Percentiles rank a stretch among this genome's conserved stretches.
Evolutionary conservation across 2,329 filamentous ascomycete species (phyloP).

Genomic region (Penicillium psychrosexuale): DNA sequence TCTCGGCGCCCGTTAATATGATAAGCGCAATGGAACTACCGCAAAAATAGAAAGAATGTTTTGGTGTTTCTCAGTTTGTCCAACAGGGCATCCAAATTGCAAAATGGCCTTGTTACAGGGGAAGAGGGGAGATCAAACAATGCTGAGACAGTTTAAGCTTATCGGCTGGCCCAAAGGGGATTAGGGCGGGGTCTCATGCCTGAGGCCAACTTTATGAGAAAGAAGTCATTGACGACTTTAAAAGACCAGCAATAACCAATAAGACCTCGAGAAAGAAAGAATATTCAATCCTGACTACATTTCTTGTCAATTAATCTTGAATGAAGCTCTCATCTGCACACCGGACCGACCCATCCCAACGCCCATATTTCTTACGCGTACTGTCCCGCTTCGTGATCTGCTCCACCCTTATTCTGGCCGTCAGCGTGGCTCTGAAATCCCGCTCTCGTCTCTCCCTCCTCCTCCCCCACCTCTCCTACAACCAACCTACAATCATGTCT

Average conservation of each 20-base stretch:
- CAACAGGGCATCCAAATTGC: neutral
- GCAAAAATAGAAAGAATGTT: no score
- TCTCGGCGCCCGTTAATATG: conserved; percentile 14
- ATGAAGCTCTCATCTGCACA: conserved; percentile 19
- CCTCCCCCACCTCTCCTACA: conserved; percentile 28
- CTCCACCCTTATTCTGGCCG: conserved; percentile 45
- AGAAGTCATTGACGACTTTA: neutral
- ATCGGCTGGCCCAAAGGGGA: conserved; percentile 9
- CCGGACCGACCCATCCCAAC: conserved; percentile 18
- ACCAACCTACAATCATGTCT: conserved; percentile 37
- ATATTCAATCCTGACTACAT: conserved; percentile 1
- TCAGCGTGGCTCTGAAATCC: conserved; percentile 39
- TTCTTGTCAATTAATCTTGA: conserved; percentile 12
- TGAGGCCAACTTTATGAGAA: neutral
- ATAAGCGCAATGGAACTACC: conserved; percentile 4
- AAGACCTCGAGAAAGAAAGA: neutral
- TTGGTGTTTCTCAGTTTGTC: neutral
- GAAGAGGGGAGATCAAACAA: neutral
- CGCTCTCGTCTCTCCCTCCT: conserved; percentile 42
- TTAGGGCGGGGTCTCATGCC: conserved; percentile 18
- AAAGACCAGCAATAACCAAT: neutral
- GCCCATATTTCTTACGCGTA: conserved; percentile 17
- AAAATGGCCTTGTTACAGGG: neutral
- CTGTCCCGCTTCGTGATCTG: conserved; percentile 33
- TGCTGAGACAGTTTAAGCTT: conserved; percentile 5